Conservation (phyloP, 345 rosid genomes). For the Isatis tinctoria region DNA sequence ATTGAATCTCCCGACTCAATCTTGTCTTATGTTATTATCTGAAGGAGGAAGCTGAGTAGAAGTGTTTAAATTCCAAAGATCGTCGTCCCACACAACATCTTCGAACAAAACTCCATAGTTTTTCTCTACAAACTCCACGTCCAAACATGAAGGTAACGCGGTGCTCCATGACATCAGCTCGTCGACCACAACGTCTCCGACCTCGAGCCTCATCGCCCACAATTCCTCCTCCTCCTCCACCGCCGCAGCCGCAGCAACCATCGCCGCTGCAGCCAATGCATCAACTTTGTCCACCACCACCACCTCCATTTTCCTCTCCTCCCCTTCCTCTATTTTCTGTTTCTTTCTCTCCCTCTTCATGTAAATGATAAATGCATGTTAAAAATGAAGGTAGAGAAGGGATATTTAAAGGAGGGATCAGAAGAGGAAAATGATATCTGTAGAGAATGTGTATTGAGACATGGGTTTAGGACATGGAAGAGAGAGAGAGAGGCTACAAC, state of each 20-base stretch:
- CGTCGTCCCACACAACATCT: constrained; percentile 33
- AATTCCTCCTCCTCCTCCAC: constrained; percentile 22
- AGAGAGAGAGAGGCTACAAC: constrained; percentile 10
- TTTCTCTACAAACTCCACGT: constrained; percentile 30
- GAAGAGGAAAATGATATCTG: background rate
- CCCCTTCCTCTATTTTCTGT: background rate
- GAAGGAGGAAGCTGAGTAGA: constrained; percentile 10
- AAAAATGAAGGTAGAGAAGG: background rate
- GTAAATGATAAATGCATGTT: constrained; percentile 8
- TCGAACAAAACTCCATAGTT: constrained; percentile 27
- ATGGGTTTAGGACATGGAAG: constrained; percentile 27
- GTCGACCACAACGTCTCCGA: constrained; percentile 5
- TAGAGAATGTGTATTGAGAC: constrained; percentile 28
- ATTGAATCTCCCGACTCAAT: background rate
- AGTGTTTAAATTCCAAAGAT: constrained; percentile 29
- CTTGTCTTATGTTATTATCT: background rate
- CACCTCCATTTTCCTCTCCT: background rate
- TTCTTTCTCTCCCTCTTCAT: constrained; percentile 29
- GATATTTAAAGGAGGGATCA: constrained; percentile 7
- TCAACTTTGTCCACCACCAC: constrained; percentile 21
- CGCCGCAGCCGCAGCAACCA: constrained; percentile 34
- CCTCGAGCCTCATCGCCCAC: constrained; percentile 19
- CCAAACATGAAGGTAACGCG: constrained; percentile 27
- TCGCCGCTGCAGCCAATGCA: constrained; percentile 28
- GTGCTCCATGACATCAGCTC: constrained; percentile 32